These are phyloP conservation scores for Coemansia sp. DNA, from an alignment of 192 early-diverging fungal species.

Conservation along the genomic window DNA sequence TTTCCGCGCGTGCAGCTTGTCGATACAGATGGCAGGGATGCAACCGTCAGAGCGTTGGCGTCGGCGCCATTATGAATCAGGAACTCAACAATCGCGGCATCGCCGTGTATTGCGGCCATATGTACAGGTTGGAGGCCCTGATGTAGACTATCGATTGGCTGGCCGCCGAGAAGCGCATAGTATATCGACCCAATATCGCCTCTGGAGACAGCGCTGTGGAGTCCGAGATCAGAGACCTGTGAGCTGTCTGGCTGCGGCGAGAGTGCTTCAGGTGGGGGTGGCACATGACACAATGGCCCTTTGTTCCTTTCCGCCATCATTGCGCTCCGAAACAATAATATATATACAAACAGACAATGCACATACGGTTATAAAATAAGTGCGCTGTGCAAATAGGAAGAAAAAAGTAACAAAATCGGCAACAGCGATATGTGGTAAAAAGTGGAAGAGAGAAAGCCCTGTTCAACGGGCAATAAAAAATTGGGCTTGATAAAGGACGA, in stretches of 20 bases:
- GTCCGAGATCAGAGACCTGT: slow-evolving; percentile 29
- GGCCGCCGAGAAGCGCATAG: slow-evolving; percentile 59
- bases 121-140: slow-evolving; percentile 73
- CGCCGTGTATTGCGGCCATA: slow-evolving; percentile 65
- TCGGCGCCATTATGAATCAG: slow-evolving; percentile 71
- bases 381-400: slow-evolving; percentile 7
- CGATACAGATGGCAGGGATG: background rate
- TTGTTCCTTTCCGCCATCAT: slow-evolving; percentile 28
- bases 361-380: slow-evolving; percentile 13
- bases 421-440: background rate
- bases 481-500: background rate
- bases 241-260: slow-evolving; percentile 7
- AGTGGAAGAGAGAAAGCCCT: slow-evolving; percentile 1
- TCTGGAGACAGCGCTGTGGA: slow-evolving; percentile 39
- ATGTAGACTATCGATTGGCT: slow-evolving; percentile 66
- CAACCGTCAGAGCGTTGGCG: slow-evolving; percentile 61
- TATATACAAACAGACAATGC: slow-evolving; percentile 16
- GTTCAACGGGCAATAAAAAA: background rate
- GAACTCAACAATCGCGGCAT: slow-evolving; percentile 64
- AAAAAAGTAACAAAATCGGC: background rate
- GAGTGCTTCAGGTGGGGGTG: background rate
- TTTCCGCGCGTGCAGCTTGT: background rate
- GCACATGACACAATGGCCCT: slow-evolving; percentile 1
- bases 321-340: background rate
- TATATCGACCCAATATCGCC: slow-evolving; percentile 51